A percentile compares a stretch with the other conserved stretches of the same genome.
Conservation (phyloP, 2,329 filamentous ascomycete genomes). For the Talaromyces sp. region DNA sequence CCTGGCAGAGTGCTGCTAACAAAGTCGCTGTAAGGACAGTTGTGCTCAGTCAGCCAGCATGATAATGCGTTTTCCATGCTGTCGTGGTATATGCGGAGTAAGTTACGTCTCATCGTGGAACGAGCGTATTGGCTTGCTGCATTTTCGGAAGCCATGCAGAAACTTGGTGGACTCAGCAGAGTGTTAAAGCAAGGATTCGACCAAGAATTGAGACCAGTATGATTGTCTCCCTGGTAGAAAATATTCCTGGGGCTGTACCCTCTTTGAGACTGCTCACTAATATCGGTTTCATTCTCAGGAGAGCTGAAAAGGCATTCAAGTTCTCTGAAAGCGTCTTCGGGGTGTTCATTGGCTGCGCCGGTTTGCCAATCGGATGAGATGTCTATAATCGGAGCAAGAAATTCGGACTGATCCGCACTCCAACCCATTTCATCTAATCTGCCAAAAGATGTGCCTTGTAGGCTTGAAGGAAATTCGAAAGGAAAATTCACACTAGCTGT, state of each 20-base stretch:
- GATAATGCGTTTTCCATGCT: constrained; percentile 45
- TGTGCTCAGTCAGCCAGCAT: constrained; percentile 45
- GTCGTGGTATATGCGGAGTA: constrained; percentile 45
- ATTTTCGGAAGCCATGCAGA: constrained; percentile 21
- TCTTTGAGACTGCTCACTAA: neutral
- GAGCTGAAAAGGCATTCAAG: neutral
- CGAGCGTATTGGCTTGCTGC: constrained; percentile 36
- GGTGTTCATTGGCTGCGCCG: neutral
- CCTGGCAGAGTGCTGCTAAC: constrained; percentile 15
- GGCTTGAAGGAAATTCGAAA: neutral
- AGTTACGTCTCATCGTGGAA: constrained; percentile 35
- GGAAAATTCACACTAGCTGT: neutral
- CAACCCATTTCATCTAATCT: neutral
- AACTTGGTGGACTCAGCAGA: neutral
- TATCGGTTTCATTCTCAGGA: neutral
- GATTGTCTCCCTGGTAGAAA: neutral
- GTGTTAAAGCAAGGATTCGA: neutral
- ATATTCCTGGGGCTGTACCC: neutral
- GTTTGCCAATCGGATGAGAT: constrained; percentile 2
- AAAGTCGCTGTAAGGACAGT: constrained; percentile 41
- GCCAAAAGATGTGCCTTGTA: neutral
- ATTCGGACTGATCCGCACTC: neutral
- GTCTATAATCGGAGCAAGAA: neutral
- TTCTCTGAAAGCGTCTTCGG: constrained; percentile 3
- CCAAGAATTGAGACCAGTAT: neutral